A percentile compares a stretch with the other conserved stretches of the same genome.
These are phyloP conservation scores for Colletotrichum sp. DNA, from an alignment of 2,329 filamentous ascomycete species.

Conservation along the genomic window DNA sequence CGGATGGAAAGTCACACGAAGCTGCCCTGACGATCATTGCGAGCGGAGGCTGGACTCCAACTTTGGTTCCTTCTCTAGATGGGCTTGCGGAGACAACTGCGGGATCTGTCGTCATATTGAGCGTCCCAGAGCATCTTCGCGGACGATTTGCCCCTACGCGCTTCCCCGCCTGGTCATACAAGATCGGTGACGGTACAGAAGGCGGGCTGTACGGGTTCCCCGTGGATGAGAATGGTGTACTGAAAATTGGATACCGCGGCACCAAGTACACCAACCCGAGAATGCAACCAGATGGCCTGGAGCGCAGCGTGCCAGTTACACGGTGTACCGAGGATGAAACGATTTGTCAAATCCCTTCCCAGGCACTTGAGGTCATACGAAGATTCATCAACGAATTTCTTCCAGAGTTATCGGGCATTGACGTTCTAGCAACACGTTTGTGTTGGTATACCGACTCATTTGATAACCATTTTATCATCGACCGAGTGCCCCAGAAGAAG, in stretches of 20 bases:
- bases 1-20: slow-evolving; percentile 34
- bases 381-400: slow-evolving; percentile 42
- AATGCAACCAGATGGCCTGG: slow-evolving; percentile 35
- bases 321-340: slow-evolving; percentile 32
- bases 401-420: slow-evolving; percentile 44
- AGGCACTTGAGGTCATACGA: slow-evolving; percentile 30
- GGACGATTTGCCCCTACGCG: slow-evolving; percentile 42
- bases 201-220: slow-evolving; percentile 55
- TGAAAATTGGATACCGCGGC: slow-evolving; percentile 55
- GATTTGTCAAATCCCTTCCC: slow-evolving; percentile 27
- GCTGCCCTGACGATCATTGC: slow-evolving; percentile 40
- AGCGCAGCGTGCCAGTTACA: slow-evolving; percentile 44
- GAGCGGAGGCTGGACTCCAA: slow-evolving; percentile 48
- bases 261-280: slow-evolving; percentile 54
- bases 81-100: slow-evolving; percentile 51
- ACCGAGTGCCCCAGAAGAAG: slow-evolving; percentile 28
- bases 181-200: slow-evolving; percentile 29
- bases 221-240: slow-evolving; percentile 40
- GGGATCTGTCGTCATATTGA: slow-evolving; percentile 47
- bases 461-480: slow-evolving; percentile 58
- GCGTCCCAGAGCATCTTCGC: slow-evolving; percentile 46
- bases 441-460: slow-evolving; percentile 63
- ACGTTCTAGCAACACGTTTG: slow-evolving; percentile 42
- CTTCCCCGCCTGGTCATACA: slow-evolving; percentile 50
- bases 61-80: slow-evolving; percentile 42